phyloP scores from a whole-genome alignment of 2,329 filamentous ascomycete genomes.

The Blumeriella jaapii region DNA sequence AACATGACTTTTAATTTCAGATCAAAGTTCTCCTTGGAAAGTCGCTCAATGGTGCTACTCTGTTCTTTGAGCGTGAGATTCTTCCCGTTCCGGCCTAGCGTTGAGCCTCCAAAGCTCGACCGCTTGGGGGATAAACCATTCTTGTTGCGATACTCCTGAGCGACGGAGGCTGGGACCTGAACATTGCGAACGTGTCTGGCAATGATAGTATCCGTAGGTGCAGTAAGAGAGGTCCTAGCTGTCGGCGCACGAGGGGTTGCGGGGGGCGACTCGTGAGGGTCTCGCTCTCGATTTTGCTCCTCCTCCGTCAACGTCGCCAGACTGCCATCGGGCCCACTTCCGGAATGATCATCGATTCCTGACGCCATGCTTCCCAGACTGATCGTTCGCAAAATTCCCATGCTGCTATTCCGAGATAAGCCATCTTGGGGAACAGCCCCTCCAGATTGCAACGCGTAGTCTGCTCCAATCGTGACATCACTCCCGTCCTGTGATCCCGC shows the following conservation, averaged over 20 bases:
- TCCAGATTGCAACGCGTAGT: slow-evolving; percentile 74
- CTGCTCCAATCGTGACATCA: slow-evolving; percentile 63
- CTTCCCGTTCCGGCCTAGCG: slow-evolving; percentile 45
- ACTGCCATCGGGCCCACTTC: slow-evolving; percentile 32
- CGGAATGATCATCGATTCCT: slow-evolving; percentile 45
- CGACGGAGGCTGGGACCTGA: slow-evolving; percentile 79
- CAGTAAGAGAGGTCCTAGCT: slow-evolving; percentile 39
- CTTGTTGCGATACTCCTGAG: slow-evolving; percentile 73
- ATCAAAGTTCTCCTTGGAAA: slow-evolving; percentile 97
- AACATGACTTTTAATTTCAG: slow-evolving; percentile 97
- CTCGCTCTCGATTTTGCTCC: slow-evolving; percentile 34
- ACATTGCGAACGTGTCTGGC: slow-evolving; percentile 82
- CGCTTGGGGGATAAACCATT: slow-evolving; percentile 48
- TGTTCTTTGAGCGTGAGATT: slow-evolving; percentile 92
- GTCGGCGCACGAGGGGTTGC: slow-evolving; percentile 60
- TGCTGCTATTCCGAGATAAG: slow-evolving; percentile 37
- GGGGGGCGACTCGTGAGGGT: slow-evolving; percentile 39
- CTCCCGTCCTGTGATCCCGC: slow-evolving; percentile 46
- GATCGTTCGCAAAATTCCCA: slow-evolving; percentile 60
- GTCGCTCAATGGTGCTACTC: slow-evolving; percentile 88
- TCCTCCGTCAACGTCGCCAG: slow-evolving; percentile 51
- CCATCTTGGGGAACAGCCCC: slow-evolving; percentile 53
- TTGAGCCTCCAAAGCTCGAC: slow-evolving; percentile 37
- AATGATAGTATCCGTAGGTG: slow-evolving; percentile 79
- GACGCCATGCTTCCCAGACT: slow-evolving; percentile 88